phyloP scores from a whole-genome alignment of 1,284 basidiomycete genomes.

The Baeospora myosura region DNA sequence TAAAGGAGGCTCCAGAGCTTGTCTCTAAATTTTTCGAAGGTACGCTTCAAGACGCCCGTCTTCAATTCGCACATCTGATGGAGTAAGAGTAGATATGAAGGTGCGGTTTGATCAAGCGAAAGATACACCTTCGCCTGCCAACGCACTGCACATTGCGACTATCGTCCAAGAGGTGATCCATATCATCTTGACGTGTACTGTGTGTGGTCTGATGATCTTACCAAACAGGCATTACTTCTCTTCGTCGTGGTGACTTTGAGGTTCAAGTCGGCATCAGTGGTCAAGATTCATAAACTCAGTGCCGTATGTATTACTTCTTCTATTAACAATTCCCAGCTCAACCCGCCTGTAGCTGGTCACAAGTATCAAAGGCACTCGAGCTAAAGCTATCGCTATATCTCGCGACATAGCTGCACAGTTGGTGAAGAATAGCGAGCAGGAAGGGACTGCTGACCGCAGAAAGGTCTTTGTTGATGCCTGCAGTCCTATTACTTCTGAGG shows the following conservation, averaged over 20 bases:
- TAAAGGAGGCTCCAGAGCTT: slow-evolving; percentile 50
- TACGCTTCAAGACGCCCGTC: slow-evolving; percentile 19
- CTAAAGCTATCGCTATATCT: slow-evolving; percentile 42
- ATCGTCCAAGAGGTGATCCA: slow-evolving; percentile 63
- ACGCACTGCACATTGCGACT: slow-evolving; percentile 61
- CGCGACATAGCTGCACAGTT: slow-evolving; percentile 51
- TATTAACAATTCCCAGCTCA: slow-evolving; percentile 5
- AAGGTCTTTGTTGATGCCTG: slow-evolving; percentile 47
- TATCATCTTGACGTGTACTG: slow-evolving; percentile 4
- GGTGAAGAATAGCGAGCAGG: slow-evolving; percentile 39
- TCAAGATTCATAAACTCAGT: slow-evolving; percentile 68
- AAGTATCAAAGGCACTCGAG: slow-evolving; percentile 55
- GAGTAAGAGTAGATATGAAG: slow-evolving; percentile 37
- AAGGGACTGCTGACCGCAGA: slow-evolving; percentile 44
- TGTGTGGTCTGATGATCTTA: not conserved
- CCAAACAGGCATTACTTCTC: slow-evolving; percentile 57
- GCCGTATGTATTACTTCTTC: slow-evolving; percentile 34
- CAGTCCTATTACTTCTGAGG: slow-evolving; percentile 36
- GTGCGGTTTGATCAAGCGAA: slow-evolving; percentile 39
- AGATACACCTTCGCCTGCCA: slow-evolving; percentile 33
- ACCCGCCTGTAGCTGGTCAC: slow-evolving; percentile 46
- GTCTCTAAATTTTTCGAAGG: slow-evolving; percentile 57
- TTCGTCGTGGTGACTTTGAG: slow-evolving; percentile 57
- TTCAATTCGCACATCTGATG: slow-evolving; percentile 4
- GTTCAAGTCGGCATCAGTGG: slow-evolving; percentile 60